phyloP scores from a whole-genome alignment of 2,329 filamentous ascomycete genomes.

The Daldinia sp. region DNA sequence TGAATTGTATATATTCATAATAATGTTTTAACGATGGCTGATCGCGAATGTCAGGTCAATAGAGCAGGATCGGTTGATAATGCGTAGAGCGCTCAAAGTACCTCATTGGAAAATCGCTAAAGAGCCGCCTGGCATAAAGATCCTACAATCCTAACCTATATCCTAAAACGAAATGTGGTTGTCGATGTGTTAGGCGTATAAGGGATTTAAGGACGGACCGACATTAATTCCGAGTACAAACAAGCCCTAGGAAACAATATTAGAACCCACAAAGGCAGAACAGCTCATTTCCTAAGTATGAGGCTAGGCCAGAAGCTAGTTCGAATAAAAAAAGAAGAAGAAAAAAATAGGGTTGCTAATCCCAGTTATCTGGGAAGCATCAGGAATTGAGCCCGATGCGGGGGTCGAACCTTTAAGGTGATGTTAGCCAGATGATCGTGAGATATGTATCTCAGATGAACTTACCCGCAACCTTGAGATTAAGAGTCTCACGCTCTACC shows the following conservation, averaged over 20 bases:
- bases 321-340: not conserved
- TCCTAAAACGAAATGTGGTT: no score
- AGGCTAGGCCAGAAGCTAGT: not conserved
- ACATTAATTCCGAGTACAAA: not conserved
- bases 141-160: not conserved
- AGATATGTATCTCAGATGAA: not conserved
- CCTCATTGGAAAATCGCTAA: no score
- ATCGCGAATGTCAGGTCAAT: no score
- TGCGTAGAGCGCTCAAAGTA: no score
- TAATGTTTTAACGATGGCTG: no score
- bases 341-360: conserved; percentile 19
- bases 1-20: no score
- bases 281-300: not conserved
- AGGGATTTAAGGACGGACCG: not conserved
- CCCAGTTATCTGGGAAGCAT: conserved; percentile 46
- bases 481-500: conserved; percentile 78
- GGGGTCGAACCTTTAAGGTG: conserved; percentile 57
- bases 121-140: no score
- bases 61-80: no score
- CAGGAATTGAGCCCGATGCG: conserved; percentile 62
- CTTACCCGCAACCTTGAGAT: conserved; percentile 52
- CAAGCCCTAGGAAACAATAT: not conserved
- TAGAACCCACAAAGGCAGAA: not conserved
- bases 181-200: not conserved
- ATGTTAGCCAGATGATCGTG: conserved; percentile 8